Evolutionary conservation across 139 green algal genomes (phyloP).

Genomic region (Coccomyxa sp.): DNA sequence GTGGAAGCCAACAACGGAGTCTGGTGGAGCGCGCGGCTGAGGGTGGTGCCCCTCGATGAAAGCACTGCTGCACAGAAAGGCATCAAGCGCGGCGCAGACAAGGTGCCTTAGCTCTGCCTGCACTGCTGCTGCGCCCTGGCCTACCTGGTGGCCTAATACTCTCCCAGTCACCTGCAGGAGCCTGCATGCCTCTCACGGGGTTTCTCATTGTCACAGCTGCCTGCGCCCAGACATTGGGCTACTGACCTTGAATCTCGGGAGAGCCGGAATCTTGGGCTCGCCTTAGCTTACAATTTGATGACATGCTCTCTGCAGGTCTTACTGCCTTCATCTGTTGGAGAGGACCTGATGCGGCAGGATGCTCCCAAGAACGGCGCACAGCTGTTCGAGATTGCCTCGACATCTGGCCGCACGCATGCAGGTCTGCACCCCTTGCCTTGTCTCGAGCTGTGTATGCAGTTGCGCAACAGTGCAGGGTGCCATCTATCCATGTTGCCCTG

Average conservation of each 20-base stretch:
- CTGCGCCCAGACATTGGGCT: background rate
- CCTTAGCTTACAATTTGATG: background rate
- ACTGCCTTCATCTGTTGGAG: slow-evolving; percentile 60
- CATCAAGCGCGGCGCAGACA: slow-evolving; percentile 59
- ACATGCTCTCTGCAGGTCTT: slow-evolving; percentile 28
- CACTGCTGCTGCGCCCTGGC: background rate
- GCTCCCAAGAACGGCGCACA: slow-evolving; percentile 69
- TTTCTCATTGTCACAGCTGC: background rate
- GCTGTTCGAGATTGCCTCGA: slow-evolving; percentile 55
- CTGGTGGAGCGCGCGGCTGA: slow-evolving; percentile 33
- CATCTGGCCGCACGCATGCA: slow-evolving; percentile 43
- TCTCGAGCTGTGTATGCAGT: background rate
- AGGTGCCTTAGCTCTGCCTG: slow-evolving; percentile 31
- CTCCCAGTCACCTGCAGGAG: background rate
- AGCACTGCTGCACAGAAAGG: slow-evolving; percentile 29
- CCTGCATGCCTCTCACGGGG: background rate
- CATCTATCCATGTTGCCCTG: background rate
- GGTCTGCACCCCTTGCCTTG: slow-evolving; percentile 3
- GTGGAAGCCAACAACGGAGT: slow-evolving; percentile 58
- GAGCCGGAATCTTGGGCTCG: background rate
- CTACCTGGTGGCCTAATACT: background rate
- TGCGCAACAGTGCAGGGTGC: background rate
- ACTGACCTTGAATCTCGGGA: background rate
- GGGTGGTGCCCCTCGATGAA: slow-evolving; percentile 39
- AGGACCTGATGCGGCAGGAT: slow-evolving; percentile 60